Evolutionary conservation across 2,329 filamentous ascomycete genomes (phyloP).

Genomic region (Monosporascus cannonballus): DNA sequence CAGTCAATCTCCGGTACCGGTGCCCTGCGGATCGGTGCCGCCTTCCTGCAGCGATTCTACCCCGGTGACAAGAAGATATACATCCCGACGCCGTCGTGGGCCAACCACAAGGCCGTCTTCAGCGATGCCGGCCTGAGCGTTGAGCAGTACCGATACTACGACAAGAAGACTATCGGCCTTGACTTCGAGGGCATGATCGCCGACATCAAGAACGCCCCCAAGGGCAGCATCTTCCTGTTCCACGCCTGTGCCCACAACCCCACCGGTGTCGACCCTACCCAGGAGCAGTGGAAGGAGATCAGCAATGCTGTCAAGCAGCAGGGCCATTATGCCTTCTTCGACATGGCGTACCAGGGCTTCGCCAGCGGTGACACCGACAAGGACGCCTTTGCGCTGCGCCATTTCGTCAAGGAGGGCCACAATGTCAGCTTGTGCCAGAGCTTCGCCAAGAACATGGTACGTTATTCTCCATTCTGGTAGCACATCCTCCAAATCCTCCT

Average conservation of each 20-base stretch:
- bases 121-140: slow-evolving; percentile 85
- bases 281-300: slow-evolving; percentile 89
- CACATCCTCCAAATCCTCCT: too few species aligned
- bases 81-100: slow-evolving; percentile 94
- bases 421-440: slow-evolving; percentile 83
- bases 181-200: slow-evolving; percentile 92
- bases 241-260: slow-evolving; percentile 98
- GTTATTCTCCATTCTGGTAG: slow-evolving; percentile 13
- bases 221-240: slow-evolving; percentile 83
- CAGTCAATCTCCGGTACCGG: slow-evolving; percentile 98
- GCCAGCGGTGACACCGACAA: slow-evolving; percentile 86
- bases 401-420: slow-evolving; percentile 92
- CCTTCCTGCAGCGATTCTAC: slow-evolving; percentile 89
- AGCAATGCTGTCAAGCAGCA: slow-evolving; percentile 78
- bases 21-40: slow-evolving; percentile 87
- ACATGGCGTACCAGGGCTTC: slow-evolving; percentile 99
- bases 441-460: slow-evolving; percentile 98
- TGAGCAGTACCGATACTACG: slow-evolving; percentile 96
- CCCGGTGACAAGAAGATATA: slow-evolving; percentile 92
- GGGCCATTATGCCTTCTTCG: slow-evolving; percentile 93
- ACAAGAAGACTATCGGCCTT: slow-evolving; percentile 96
- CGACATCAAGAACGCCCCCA: slow-evolving; percentile 84
- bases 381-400: slow-evolving; percentile 87
- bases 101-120: slow-evolving; percentile 97
- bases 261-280: slow-evolving; percentile 88